These are phyloP conservation scores for Cystofilobasidium bisporidii DNA, from an alignment of 768 basidiomycete species.

Conservation along the genomic window DNA sequence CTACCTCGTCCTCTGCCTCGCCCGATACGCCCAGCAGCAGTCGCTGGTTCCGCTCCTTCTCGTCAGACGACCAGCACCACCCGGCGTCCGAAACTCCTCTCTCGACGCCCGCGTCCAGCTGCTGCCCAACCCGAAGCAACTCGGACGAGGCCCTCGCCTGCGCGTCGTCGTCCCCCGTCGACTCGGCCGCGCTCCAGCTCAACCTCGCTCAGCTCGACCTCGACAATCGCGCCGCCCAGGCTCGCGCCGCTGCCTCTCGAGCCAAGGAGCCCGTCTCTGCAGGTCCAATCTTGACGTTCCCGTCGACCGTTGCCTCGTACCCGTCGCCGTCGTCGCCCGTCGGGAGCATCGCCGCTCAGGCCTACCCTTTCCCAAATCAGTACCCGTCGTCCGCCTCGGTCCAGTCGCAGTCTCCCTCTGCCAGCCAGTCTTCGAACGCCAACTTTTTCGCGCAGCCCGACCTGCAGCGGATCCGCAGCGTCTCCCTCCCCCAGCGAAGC, in stretches of 20 bases:
- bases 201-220: slow-evolving; percentile 4
- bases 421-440: neutral
- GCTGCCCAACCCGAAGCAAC: slow-evolving; percentile 5
- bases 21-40: neutral
- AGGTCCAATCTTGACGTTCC: too few species aligned
- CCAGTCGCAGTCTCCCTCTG: neutral
- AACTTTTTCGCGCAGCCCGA: neutral
- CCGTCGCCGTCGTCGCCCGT: too few species aligned
- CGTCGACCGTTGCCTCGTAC: too few species aligned
- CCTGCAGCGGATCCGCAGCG: neutral
- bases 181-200: neutral
- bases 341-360: too few species aligned
- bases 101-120: neutral
- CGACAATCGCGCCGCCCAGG: neutral
- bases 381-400: neutral
- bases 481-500: neutral
- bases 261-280: too few species aligned
- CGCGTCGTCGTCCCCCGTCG: neutral
- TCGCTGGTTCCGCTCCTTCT: neutral
- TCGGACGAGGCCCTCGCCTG: neutral
- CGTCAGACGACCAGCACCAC: neutral
- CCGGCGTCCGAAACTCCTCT: neutral
- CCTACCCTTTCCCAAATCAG: neutral
- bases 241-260: neutral
- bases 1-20: neutral